Conservation (phyloP, 2,329 filamentous ascomycete genomes). For the Claviceps monticola region DNA sequence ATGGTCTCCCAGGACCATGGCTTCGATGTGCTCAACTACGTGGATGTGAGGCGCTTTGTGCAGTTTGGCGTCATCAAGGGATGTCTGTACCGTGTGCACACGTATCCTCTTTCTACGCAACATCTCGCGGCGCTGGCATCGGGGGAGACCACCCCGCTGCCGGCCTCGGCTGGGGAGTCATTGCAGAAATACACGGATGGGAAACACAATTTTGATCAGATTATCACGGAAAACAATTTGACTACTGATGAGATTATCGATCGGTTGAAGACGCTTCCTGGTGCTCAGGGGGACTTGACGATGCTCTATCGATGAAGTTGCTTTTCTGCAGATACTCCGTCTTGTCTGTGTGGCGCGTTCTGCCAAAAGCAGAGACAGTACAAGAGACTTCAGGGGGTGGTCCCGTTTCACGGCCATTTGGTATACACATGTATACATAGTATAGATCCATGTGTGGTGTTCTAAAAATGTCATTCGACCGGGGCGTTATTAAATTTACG, state of each 20-base stretch:
- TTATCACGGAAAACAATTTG: constrained; percentile 61
- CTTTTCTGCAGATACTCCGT: background rate
- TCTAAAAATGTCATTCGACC: too few species aligned
- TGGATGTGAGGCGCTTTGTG: constrained; percentile 83
- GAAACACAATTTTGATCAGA: constrained; percentile 65
- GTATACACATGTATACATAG: too few species aligned
- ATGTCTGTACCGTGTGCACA: constrained; percentile 82
- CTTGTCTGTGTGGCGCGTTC: too few species aligned
- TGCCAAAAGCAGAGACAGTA: too few species aligned
- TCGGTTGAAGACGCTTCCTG: constrained; percentile 44
- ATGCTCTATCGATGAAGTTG: constrained; percentile 29
- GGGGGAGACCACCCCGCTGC: constrained; percentile 30
- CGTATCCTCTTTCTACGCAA: constrained; percentile 64
- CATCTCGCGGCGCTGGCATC: constrained; percentile 43
- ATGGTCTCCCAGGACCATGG: constrained; percentile 54
- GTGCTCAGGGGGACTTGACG: constrained; percentile 37
- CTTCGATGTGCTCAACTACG: constrained; percentile 52
- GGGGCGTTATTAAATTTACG: too few species aligned
- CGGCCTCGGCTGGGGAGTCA: constrained; percentile 27
- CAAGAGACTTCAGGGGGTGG: too few species aligned
- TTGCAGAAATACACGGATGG: constrained; percentile 61
- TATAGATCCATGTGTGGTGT: too few species aligned
- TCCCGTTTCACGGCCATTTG: too few species aligned
- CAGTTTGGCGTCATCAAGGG: constrained; percentile 96
- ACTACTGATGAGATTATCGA: constrained; percentile 58